Base-by-base conservation (phyloP, 768 basidiomycete genomes). In the Dentipellis fragilis region DNA sequence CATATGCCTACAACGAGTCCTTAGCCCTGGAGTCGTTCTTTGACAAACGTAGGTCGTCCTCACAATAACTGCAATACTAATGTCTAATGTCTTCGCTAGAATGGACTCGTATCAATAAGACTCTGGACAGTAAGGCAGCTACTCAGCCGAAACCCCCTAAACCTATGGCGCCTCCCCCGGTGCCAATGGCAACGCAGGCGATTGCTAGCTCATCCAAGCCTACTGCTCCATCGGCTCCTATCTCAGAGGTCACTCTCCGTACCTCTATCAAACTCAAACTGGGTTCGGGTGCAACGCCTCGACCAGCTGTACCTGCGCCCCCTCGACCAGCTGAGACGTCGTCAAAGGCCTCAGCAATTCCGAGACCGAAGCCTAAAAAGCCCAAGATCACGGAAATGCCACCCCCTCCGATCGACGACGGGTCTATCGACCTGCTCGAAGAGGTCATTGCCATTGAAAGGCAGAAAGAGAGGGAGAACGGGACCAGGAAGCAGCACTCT, bases 81-180 rank as follows among this genome's bases (percentile, higher is more conserved):
- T 22, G 55, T 7, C 54, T 45, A 39, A 50, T 10, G 12, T 47
- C 21, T 47, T 48, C 51, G 45, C 58, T 6, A 95, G 93, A 87
- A 69, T 98, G 95, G 95, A 73, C 78, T 11, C 83, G 89, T 51
- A 88, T 89, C 67, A 86, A 85, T 68, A 88, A 90, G 71, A 92
- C 89, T 0, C 72, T 92, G 14, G 85, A 88, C 67, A 76, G 75
- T 39, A 82, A 78, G 49, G 80, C 72, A 2, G 67, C 66, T 52
- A 66, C 66, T 38, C 78, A 62, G 49, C 53, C 58, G 21, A 63
- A 63, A 35, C 52, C 51, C 17, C 11, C 22, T n/a, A 29, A 47
- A 19, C n/a, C 29, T 16, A 16, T 34, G 2, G 54, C 59, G 55
- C 52, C 60, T 34, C 57, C 63, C 16, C 54, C 60, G 11, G 49